A percentile compares a stretch with the other conserved stretches of the same genome.
Conservation (phyloP, 768 basidiomycete genomes). For the Collybia sordida region DNA sequence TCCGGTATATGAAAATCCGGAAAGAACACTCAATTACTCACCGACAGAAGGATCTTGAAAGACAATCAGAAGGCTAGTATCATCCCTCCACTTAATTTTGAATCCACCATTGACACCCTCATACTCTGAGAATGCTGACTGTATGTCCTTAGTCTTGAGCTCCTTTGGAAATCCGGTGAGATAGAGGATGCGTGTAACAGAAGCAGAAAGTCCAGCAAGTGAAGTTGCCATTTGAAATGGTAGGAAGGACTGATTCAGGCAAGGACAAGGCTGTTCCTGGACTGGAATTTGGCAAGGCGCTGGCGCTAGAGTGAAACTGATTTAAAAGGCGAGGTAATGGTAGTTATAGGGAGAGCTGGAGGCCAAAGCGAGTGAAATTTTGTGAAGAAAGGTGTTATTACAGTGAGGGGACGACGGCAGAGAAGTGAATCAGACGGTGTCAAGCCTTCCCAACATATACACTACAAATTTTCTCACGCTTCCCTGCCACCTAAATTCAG, state of each 20-base stretch:
- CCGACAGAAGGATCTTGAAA: constrained; percentile 89
- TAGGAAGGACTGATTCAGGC: constrained; percentile 22
- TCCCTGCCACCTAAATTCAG: constrained; percentile 24
- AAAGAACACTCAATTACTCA: constrained; percentile 41
- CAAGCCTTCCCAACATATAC: constrained; percentile 3
- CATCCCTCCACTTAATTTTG: constrained; percentile 99
- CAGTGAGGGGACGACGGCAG: constrained; percentile 7
- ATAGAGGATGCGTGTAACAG: constrained; percentile 92
- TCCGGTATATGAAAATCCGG: too few relatives aligned
- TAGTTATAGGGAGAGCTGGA: constrained; percentile 9
- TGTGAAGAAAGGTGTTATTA: constrained; percentile 17
- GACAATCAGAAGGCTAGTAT: constrained; percentile 92
- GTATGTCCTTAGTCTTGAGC: constrained; percentile 97
- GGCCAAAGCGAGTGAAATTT: constrained; percentile 21
- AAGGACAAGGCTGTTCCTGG: constrained; percentile 5
- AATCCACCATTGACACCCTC: constrained; percentile 87
- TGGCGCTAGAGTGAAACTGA: constrained; percentile 10
- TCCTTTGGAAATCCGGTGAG: constrained; percentile 92
- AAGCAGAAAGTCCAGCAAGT: constrained; percentile 84
- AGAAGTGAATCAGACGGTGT: constrained; percentile 3
- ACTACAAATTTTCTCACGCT: constrained; percentile 15
- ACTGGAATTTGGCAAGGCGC: constrained; percentile 15
- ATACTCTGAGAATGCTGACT: constrained; percentile 87
- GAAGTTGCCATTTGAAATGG: constrained; percentile 59
- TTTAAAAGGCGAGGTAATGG: constrained; percentile 16